Evolutionary conservation across 2,329 filamentous ascomycete species (phyloP), one percentile per base, ranked within the genome.

Genomic region (Trichoderma cornu-damae): DNA sequence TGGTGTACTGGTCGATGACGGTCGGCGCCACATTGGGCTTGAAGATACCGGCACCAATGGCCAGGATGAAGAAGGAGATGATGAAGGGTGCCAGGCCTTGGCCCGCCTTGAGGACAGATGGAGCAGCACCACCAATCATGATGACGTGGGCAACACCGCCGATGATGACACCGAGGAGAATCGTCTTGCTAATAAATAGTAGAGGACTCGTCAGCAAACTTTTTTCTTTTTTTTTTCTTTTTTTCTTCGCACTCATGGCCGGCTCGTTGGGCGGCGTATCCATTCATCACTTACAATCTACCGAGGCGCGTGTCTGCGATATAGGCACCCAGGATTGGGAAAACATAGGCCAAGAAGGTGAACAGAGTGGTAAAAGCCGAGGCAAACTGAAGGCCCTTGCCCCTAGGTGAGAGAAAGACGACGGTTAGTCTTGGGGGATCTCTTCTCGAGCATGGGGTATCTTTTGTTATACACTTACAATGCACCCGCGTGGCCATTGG

Each of bases 291-390:
- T 59, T 22, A 59, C 58, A 59, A 59, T 40, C 46, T 57, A 11
- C 58, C 58, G 16, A 59, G 52, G 6, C 47, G 37, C 7, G 47
- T 40, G 16, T 59, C 58, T 4, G 58, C 58, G 34, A 59, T 59
- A 14, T 59, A 59, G 2, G 58, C 58, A 22, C 58, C 58, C 1
- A 59, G 47, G 26, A 59, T 59, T 6, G 58, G 58, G 26, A 59
- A 59, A 28, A 59, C 47, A 40, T 59, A 59, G 44, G 58, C 52
- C 47, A 59, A 47, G 26, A 59, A 59, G 2, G 58, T 59, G 53
- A 59, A 59, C 37, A 59, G 22, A 14, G 47, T 56, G 38, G 53
- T 52, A 20, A 59, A 59, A 4, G 58, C 58, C 14, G 58, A 59
- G 18, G 58, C 53, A 14, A 59, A 59, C 34, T 59, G 58, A 20